Percentiles rank a stretch among this genome's conserved stretches.
Evolutionary conservation across 2,329 filamentous ascomycete genomes (phyloP).

Genomic region (Cryphonectria carpinicola): DNA sequence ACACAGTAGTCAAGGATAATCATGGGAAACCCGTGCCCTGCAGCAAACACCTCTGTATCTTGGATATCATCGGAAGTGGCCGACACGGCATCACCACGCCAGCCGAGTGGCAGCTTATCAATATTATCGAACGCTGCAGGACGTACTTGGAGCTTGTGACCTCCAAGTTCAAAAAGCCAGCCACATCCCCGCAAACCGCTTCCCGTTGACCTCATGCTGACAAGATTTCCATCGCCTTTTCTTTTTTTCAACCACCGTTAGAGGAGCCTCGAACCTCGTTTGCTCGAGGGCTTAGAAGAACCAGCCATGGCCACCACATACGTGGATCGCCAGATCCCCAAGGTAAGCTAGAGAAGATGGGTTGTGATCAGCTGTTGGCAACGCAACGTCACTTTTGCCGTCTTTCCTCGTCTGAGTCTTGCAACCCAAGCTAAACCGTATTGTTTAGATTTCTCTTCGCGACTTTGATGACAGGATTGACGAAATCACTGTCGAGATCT

Average conservation of each 20-base stretch:
- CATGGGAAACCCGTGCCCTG: not conserved
- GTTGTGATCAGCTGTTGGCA: not conserved
- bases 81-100: slow-evolving; percentile 9
- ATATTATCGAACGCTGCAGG: not conserved
- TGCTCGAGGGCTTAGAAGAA: not conserved
- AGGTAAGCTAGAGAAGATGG: slow-evolving; percentile 14
- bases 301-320: slow-evolving; percentile 26
- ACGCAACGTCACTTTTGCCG: not conserved
- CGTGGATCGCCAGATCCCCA: slow-evolving; percentile 27
- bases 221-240: not conserved
- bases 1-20: not conserved
- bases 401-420: not conserved
- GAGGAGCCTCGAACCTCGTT: not conserved
- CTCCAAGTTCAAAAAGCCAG: slow-evolving; percentile 17
- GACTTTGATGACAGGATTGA: slow-evolving; percentile 57
- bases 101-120: slow-evolving; percentile 23
- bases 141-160: not conserved
- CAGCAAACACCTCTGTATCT: not conserved
- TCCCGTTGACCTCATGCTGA: not conserved
- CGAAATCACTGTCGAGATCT: slow-evolving; percentile 55
- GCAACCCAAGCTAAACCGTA: not conserved
- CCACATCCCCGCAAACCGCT: slow-evolving; percentile 5
- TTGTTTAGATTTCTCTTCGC: slow-evolving; percentile 54
- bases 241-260: not conserved
- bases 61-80: slow-evolving; percentile 25